Evolutionary conservation across 2,329 filamentous ascomycete species (phyloP).

Genomic region (Byssochlamys sp.): DNA sequence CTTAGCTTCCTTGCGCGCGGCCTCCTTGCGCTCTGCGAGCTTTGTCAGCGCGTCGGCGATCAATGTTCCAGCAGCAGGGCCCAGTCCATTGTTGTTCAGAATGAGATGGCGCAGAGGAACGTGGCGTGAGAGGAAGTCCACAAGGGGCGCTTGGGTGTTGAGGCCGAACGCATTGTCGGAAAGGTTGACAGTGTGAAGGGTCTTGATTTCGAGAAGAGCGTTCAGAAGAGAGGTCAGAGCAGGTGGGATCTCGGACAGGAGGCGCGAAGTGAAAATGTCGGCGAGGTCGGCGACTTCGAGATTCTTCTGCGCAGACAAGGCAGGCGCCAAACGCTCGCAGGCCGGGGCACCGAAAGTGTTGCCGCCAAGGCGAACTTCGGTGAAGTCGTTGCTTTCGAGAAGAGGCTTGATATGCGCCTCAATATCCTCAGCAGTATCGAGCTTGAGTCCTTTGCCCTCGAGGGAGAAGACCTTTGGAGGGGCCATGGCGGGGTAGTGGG

Average conservation of each 20-base stretch:
- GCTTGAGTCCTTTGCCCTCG: conserved; percentile 83
- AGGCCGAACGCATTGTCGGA: conserved; percentile 97
- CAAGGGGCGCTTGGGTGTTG: conserved; percentile 84
- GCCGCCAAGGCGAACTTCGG: conserved; percentile 76
- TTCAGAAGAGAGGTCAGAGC: conserved; percentile 78
- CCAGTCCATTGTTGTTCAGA: conserved; percentile 96
- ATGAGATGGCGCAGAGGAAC: conserved; percentile 85
- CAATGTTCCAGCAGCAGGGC: conserved; percentile 77
- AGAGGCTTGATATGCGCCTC: conserved; percentile 73
- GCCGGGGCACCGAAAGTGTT: conserved; percentile 90
- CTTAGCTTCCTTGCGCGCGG: conserved; percentile 52
- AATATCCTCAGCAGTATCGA: conserved; percentile 78
- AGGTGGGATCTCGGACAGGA: conserved; percentile 85
- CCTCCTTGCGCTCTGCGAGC: conserved; percentile 74
- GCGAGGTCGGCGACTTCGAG: conserved; percentile 78
- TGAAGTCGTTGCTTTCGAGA: conserved; percentile 55
- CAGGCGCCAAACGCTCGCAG: conserved; percentile 72
- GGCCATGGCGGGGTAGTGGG: conserved; percentile 41
- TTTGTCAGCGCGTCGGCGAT: conserved; percentile 78
- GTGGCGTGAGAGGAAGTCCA: conserved; percentile 81
- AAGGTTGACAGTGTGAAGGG: conserved; percentile 83
- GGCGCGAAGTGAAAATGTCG: conserved; percentile 92
- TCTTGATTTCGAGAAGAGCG: conserved; percentile 73
- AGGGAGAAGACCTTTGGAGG: conserved; percentile 63
- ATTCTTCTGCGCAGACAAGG: conserved; percentile 73